Evolutionary conservation across 2,329 filamentous ascomycete species (phyloP).

Genomic region (Cordyceps sp.): DNA sequence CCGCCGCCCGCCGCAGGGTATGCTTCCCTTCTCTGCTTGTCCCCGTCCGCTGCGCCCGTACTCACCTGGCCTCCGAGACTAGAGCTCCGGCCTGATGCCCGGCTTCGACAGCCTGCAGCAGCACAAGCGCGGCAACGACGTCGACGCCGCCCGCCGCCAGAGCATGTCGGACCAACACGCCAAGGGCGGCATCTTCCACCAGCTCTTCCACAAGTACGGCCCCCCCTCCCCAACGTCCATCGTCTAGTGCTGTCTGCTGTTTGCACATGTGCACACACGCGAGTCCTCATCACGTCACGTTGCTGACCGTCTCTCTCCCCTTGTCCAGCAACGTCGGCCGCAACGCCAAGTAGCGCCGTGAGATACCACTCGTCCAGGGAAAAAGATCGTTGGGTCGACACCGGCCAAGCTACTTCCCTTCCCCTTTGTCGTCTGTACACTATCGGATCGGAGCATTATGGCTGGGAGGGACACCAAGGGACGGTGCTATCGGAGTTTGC

Average conservation of each 20-base stretch:
- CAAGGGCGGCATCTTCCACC: constrained; percentile 30
- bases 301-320: background rate
- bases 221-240: background rate
- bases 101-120: constrained; percentile 33
- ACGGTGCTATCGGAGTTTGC: no score
- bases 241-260: no score
- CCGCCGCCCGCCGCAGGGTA: constrained; percentile 14
- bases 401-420: no score
- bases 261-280: no score
- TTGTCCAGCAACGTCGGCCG: constrained; percentile 18
- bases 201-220: constrained; percentile 40
- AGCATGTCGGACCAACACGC: constrained; percentile 37
- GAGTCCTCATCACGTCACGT: background rate
- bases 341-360: constrained; percentile 13
- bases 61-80: no score
- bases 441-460: no score
- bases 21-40: background rate
- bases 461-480: no score
- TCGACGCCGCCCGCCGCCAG: constrained; percentile 31
- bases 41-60: background rate
- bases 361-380: no score
- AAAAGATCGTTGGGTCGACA: background rate
- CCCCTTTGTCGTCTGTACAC: no score
- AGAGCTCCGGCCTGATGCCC: constrained; percentile 29
- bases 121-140: constrained; percentile 25